Conservation (phyloP, 139 green algal genomes). For the Chlamydomonas schloesseri region DNA sequence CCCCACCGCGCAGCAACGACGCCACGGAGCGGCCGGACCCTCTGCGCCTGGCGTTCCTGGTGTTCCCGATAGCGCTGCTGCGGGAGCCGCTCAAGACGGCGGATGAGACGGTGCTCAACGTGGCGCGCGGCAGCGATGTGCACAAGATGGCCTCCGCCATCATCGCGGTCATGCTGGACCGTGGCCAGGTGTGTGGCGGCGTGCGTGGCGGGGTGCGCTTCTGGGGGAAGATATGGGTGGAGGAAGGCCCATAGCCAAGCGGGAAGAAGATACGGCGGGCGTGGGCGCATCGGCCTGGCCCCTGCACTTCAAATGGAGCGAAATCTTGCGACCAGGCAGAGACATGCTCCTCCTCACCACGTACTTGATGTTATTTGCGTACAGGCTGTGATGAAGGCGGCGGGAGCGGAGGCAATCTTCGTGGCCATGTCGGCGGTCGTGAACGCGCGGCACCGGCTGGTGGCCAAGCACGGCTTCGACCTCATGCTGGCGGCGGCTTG, state of each 20-base stretch:
- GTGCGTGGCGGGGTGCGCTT: too few relatives aligned
- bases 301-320: too few relatives aligned
- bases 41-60: slow-evolving; percentile 53
- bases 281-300: too few relatives aligned
- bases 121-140: slow-evolving; percentile 27
- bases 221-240: too few relatives aligned
- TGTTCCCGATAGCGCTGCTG: slow-evolving; percentile 47
- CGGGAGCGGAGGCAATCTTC: slow-evolving; percentile 47
- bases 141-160: slow-evolving; percentile 55
- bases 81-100: slow-evolving; percentile 32
- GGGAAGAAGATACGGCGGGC: too few relatives aligned
- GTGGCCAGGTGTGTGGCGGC: slow-evolving; percentile 35
- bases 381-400: slow-evolving; percentile 62
- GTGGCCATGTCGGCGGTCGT: slow-evolving; percentile 55
- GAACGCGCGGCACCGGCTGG: slow-evolving; percentile 48
- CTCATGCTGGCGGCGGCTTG: slow-evolving; percentile 52
- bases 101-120: slow-evolving; percentile 55
- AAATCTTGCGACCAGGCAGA: too few relatives aligned
- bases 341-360: too few relatives aligned
- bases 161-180: slow-evolving; percentile 50
- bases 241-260: too few relatives aligned
- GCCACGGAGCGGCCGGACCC: slow-evolving; percentile 38
- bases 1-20: slow-evolving; percentile 20
- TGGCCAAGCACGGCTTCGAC: slow-evolving; percentile 47
- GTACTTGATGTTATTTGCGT: too few relatives aligned